Evolutionary conservation across 805 yeast genomes (phyloP).

Genomic region (Teunomyces aglyptinius): DNA sequence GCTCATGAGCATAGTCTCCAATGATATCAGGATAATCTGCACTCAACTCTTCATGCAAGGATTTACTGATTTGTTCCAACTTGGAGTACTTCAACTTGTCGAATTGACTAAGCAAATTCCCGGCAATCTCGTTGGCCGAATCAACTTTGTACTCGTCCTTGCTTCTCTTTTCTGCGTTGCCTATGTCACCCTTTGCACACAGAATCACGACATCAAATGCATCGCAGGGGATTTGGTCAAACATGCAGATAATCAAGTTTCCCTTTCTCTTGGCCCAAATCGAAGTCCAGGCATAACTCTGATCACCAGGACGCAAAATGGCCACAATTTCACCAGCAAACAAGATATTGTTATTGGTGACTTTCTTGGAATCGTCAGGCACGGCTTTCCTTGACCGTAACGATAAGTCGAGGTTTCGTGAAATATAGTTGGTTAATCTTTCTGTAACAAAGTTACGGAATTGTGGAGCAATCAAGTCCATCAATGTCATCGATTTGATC

Average conservation of each 20-base stretch:
- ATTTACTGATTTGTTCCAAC: constrained; percentile 24
- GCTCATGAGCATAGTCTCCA: constrained; percentile 4
- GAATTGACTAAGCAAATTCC: constrained; percentile 24
- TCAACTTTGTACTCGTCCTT: constrained; percentile 17
- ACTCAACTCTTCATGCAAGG: constrained; percentile 24
- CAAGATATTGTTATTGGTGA: constrained; percentile 44
- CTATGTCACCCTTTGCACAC: constrained; percentile 8
- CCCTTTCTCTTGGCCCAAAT: constrained; percentile 84
- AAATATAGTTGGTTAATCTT: constrained; percentile 38
- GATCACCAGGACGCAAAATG: constrained; percentile 62
- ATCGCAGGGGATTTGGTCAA: constrained; percentile 73
- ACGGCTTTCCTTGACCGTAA: constrained; percentile 14
- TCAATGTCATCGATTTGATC: constrained; percentile 58
- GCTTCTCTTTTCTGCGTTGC: constrained; percentile 4
- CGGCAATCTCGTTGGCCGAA: constrained; percentile 34
- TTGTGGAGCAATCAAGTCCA: constrained; percentile 77
- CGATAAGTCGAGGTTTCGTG: constrained; percentile 14
- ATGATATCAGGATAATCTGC: background rate
- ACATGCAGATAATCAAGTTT: constrained; percentile 71
- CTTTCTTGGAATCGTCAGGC: constrained; percentile 12
- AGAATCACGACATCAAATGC: constrained; percentile 23
- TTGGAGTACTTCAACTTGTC: constrained; percentile 14
- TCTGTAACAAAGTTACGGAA: constrained; percentile 68
- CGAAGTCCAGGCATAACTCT: constrained; percentile 75
- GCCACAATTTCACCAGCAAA: constrained; percentile 87